Evolutionary conservation across 345 rosid genomes (phyloP), one percentile per base, ranked within the genome.

Genomic region (Aurinia saxatilis): DNA sequence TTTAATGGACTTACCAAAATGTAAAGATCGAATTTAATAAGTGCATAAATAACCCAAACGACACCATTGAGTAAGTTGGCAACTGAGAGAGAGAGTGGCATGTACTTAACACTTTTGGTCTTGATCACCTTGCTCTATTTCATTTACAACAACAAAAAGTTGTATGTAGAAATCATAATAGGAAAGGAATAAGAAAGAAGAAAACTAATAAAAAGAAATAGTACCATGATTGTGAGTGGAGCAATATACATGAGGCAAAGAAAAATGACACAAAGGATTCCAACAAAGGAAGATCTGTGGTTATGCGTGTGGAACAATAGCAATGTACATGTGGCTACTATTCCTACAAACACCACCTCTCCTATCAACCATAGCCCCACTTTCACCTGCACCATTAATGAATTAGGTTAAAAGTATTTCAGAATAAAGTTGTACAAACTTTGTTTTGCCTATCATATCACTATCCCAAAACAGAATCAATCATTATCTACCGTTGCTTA

Each of bases 151-250:
- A 49, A 14, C 0, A 11, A 18, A 2, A 4, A 31, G 0, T 31
- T 23, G 13, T 31, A 15, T 8, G 47, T 46, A 15, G 2, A 39
- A 3, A 8, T 15, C n/a, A 46, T 23, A 9, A n/a, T n/a, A n/a
- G n/a, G n/a, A n/a, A n/a, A n/a, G n/a, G 39, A 42, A 34, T 5
- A 13, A 44, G 29, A 14, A 1, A 47, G 19, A 6, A 14, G 5
- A 15, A 10, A 18, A 30, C 31, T 27, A 18, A 2, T 19, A 49
- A 30, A 21, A 36, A 21, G 3, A 16, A 35, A 38, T 38, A 56
- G 15, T 82, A 82, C 87, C 86, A 80, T 67, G 66, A 82, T 54
- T n/a, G 76, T 60, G 44, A 84, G 84, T 13, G 91, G 95, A 8
- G 95, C 78, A 41, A 73, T 59, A 34, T 82, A 80, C 88, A 82